Evolutionary conservation across 768 basidiomycete species (phyloP).

Genomic region (Holtermannia corniformis): DNA sequence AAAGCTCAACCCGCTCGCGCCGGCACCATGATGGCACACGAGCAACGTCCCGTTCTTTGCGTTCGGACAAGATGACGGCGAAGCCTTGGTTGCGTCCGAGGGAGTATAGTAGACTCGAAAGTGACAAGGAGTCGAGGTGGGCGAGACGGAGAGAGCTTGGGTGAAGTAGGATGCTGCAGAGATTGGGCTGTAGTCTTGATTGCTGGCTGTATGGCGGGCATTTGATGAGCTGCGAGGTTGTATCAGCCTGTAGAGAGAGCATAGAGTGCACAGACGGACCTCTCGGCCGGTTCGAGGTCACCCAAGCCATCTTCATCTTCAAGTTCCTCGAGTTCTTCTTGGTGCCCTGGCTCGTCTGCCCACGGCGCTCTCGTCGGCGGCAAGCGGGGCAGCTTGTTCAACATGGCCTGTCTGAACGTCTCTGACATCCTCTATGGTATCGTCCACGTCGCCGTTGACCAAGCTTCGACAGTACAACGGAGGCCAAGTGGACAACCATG

Average conservation of each 20-base stretch:
- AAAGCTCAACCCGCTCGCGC: conserved; percentile 83
- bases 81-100: conserved; percentile 42
- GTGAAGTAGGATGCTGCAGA: conserved; percentile 68
- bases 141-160: conserved; percentile 66
- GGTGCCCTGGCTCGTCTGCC: conserved; percentile 12
- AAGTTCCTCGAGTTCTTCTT: conserved; percentile 60
- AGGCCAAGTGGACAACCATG: background rate
- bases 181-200: conserved; percentile 63
- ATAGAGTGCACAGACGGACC: background rate
- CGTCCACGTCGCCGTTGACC: too few relatives aligned
- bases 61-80: background rate
- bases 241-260: conserved; percentile 1
- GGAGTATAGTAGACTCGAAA: conserved; percentile 77
- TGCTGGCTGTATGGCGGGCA: conserved; percentile 42
- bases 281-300: conserved; percentile 20
- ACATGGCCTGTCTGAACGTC: conserved; percentile 31
- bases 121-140: conserved; percentile 55
- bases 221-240: conserved; percentile 17
- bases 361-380: conserved; percentile 37
- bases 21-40: conserved; percentile 91
- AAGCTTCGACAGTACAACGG: too few relatives aligned
- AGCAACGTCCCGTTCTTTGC: conserved; percentile 53
- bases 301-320: conserved; percentile 50
- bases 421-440: too few relatives aligned
- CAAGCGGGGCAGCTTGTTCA: conserved; percentile 28